Evolutionary conservation across 306 rosid genomes (phyloP).

Genomic region (Amphicarpaea edgeworthii): DNA sequence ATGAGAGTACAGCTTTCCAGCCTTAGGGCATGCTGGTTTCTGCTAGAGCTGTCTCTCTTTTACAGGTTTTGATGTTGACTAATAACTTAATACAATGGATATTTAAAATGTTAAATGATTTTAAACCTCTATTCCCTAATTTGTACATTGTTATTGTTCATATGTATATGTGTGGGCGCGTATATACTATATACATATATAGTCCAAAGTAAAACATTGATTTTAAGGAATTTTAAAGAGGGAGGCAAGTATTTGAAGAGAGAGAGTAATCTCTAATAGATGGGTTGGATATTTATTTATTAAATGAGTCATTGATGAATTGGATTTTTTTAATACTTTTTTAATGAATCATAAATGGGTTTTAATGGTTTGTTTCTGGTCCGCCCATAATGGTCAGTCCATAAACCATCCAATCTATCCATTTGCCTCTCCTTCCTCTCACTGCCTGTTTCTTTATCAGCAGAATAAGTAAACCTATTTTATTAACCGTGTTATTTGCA

Average conservation of each 20-base stretch:
- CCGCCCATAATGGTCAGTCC: constrained; percentile 1
- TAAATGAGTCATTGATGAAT: background rate
- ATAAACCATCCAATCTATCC: background rate
- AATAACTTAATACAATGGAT: background rate
- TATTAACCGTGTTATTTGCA: constrained; percentile 23
- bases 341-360: constrained; percentile 1
- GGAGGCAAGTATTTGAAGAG: background rate
- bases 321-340: background rate
- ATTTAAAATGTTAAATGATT: constrained; percentile 23
- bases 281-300: background rate
- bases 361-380: constrained; percentile 16
- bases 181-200: too few species aligned
- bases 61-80: background rate
- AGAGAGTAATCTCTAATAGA: constrained; percentile 16
- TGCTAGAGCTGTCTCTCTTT: constrained; percentile 3
- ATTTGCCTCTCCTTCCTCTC: background rate
- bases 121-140: constrained; percentile 12
- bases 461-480: constrained; percentile 17
- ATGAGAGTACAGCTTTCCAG: constrained; percentile 17
- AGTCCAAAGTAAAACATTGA: background rate
- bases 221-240: constrained; percentile 17
- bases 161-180: too few species aligned
- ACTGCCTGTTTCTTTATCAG: background rate
- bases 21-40: constrained; percentile 6
- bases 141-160: background rate